phyloP scores from a whole-genome alignment of 2,329 filamentous ascomycete species.

The Neopestalotiopsis rosae region DNA sequence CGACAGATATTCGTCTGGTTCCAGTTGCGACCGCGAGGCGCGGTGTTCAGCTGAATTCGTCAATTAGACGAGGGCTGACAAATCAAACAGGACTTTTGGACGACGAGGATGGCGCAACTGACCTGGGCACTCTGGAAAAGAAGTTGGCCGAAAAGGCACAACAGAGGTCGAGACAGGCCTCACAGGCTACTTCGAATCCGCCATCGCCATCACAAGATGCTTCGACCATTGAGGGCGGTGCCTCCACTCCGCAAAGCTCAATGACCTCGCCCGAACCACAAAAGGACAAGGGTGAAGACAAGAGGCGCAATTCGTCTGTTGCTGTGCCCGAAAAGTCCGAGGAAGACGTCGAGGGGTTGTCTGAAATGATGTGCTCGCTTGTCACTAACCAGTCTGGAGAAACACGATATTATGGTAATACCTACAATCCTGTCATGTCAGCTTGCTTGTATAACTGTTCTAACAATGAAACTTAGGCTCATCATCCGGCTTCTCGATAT shows the following conservation, averaged over 20 bases:
- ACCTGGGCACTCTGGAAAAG: conserved; percentile 87
- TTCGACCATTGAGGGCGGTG: conserved; percentile 47
- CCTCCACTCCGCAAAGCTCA: conserved; percentile 58
- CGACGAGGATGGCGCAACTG: conserved; percentile 86
- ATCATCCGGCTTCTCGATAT: conserved; percentile 97
- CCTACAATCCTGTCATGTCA: conserved; percentile 27
- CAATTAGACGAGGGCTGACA: conserved; percentile 28
- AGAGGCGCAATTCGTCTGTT: conserved; percentile 46
- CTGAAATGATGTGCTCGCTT: conserved; percentile 98
- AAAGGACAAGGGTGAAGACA: conserved; percentile 41
- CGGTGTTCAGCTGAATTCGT: neutral
- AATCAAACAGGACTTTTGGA: conserved; percentile 68
- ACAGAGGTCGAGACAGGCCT: conserved; percentile 52
- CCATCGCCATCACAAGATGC: conserved; percentile 56
- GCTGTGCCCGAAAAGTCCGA: conserved; percentile 47
- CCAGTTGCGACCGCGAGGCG: neutral
- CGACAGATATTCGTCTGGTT: neutral
- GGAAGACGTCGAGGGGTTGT: conserved; percentile 82
- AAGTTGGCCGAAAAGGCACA: conserved; percentile 65
- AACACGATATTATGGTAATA: conserved; percentile 88
- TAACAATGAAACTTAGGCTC: conserved; percentile 63
- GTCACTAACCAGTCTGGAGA: conserved; percentile 95
- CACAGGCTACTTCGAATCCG: conserved; percentile 54
- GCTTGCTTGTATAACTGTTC: neutral
- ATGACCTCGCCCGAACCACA: conserved; percentile 57